Percentiles rank a stretch among this genome's conserved stretches.
Conservation (phyloP, 1,139 yeast species). For the Scheffersomyces insectosa region DNA sequence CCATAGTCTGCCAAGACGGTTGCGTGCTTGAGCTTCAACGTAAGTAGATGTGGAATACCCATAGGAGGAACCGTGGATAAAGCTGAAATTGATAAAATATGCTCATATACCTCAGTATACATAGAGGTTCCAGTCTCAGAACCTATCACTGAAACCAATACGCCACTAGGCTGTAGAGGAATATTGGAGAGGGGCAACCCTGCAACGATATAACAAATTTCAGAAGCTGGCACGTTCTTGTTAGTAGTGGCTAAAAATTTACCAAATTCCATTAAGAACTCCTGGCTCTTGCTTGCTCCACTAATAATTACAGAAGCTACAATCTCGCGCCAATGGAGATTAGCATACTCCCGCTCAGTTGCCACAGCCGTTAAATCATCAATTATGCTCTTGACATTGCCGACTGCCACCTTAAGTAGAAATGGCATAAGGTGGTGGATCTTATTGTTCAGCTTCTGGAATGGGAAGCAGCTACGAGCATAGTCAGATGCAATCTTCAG, state of each 20-base stretch:
- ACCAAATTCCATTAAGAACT: slow-evolving; percentile 58
- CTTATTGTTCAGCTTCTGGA: slow-evolving; percentile 42
- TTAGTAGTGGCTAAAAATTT: slow-evolving; percentile 39
- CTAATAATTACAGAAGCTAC: slow-evolving; percentile 47
- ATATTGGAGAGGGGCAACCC: slow-evolving; percentile 43
- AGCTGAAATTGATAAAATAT: slow-evolving; percentile 34
- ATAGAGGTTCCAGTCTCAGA: slow-evolving; percentile 30
- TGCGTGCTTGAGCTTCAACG: slow-evolving; percentile 63
- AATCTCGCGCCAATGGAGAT: slow-evolving; percentile 53
- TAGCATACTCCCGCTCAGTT: slow-evolving; percentile 50
- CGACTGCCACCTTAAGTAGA: slow-evolving; percentile 64
- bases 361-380: slow-evolving; percentile 45
- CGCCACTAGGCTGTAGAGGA: slow-evolving; percentile 20
- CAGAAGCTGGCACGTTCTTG: slow-evolving; percentile 41
- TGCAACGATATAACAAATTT: slow-evolving; percentile 50
- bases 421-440: slow-evolving; percentile 59
- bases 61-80: slow-evolving; percentile 21
- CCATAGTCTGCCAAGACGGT: slow-evolving; percentile 67
- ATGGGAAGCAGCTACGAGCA: slow-evolving; percentile 37
- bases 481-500: slow-evolving; percentile 52
- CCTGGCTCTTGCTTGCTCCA: slow-evolving; percentile 34
- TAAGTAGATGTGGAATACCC: slow-evolving; percentile 51
- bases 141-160: slow-evolving; percentile 28
- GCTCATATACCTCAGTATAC: slow-evolving; percentile 76
- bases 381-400: slow-evolving; percentile 58